These are phyloP conservation scores for Saturnispora mendoncae DNA, from an alignment of 805 yeast species.

Conservation along the genomic window DNA sequence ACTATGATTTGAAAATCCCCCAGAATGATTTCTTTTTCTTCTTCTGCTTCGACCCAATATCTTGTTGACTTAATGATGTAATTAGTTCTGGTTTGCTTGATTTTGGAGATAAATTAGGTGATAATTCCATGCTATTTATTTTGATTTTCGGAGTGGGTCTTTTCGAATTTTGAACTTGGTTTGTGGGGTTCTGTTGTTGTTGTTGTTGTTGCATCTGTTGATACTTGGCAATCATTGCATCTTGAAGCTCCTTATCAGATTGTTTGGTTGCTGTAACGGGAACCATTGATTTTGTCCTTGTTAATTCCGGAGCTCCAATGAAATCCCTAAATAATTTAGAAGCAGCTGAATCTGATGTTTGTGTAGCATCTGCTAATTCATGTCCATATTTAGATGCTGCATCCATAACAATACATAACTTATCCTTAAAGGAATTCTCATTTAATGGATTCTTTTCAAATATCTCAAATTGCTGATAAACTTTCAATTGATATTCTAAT, in stretches of 20 bases:
- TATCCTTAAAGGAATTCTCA: constrained; percentile 25
- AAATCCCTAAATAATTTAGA: constrained; percentile 34
- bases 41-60: constrained; percentile 2
- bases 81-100: not conserved
- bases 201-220: constrained; percentile 10
- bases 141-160: constrained; percentile 14
- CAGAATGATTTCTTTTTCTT: constrained; percentile 12
- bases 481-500: constrained; percentile 20
- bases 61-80: not conserved
- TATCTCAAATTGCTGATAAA: constrained; percentile 20
- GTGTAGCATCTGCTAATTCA: constrained; percentile 30
- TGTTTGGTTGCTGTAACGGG: constrained; percentile 6
- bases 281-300: constrained; percentile 26
- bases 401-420: constrained; percentile 24
- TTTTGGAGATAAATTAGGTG: constrained; percentile 1
- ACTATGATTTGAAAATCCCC: constrained; percentile 6
- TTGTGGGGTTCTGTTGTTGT: too few relatives aligned
- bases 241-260: constrained; percentile 7
- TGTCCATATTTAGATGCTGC: constrained; percentile 29
- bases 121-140: constrained; percentile 9
- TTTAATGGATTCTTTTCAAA: constrained; percentile 19
- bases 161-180: not conserved
- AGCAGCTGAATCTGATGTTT: constrained; percentile 28
- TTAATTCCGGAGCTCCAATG: constrained; percentile 33
- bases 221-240: constrained; percentile 11